phyloP scores from a whole-genome alignment of 2,329 filamentous ascomycete species.

The Clarireedia monteithiana region DNA sequence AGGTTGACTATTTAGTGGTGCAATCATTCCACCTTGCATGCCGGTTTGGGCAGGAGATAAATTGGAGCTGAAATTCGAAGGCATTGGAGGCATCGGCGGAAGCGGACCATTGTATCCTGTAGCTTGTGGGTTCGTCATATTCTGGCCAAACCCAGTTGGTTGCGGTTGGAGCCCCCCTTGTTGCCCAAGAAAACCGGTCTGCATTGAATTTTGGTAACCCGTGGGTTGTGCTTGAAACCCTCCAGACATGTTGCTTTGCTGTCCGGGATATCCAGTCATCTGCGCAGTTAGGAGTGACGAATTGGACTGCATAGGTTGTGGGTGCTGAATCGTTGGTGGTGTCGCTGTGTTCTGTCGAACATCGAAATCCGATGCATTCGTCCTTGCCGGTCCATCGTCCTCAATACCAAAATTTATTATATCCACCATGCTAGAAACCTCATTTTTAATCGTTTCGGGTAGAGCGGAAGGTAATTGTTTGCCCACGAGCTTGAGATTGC shows the following conservation, averaged over 20 bases:
- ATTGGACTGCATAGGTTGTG: slow-evolving; percentile 68
- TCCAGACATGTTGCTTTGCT: slow-evolving; percentile 35
- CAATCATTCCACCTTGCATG: slow-evolving; percentile 38
- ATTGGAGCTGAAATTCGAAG: slow-evolving; percentile 60
- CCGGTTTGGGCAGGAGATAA: slow-evolving; percentile 56
- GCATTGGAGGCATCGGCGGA: slow-evolving; percentile 77
- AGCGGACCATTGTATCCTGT: slow-evolving; percentile 74
- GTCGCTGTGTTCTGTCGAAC: slow-evolving; percentile 31
- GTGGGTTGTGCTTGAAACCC: slow-evolving; percentile 39
- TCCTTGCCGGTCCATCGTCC: slow-evolving; percentile 55
- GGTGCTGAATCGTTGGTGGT: slow-evolving; percentile 54
- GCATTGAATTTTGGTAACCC: slow-evolving; percentile 38
- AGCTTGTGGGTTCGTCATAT: slow-evolving; percentile 59
- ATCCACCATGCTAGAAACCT: slow-evolving; percentile 98
- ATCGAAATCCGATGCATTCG: slow-evolving; percentile 66
- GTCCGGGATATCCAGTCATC: slow-evolving; percentile 58
- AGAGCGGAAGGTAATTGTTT: slow-evolving; percentile 68
- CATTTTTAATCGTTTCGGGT: slow-evolving; percentile 85
- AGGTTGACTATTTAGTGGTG: slow-evolving; percentile 80
- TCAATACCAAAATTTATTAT: slow-evolving; percentile 93
- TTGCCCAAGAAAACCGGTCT: slow-evolving; percentile 50
- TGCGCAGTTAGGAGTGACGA: slow-evolving; percentile 56
- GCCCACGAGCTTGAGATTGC: slow-evolving; percentile 84
- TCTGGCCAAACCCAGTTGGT: slow-evolving; percentile 58
- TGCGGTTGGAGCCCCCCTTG: slow-evolving; percentile 56